phyloP scores from a whole-genome alignment of 768 basidiomycete species.

The Cyclocybe cylindracea region DNA sequence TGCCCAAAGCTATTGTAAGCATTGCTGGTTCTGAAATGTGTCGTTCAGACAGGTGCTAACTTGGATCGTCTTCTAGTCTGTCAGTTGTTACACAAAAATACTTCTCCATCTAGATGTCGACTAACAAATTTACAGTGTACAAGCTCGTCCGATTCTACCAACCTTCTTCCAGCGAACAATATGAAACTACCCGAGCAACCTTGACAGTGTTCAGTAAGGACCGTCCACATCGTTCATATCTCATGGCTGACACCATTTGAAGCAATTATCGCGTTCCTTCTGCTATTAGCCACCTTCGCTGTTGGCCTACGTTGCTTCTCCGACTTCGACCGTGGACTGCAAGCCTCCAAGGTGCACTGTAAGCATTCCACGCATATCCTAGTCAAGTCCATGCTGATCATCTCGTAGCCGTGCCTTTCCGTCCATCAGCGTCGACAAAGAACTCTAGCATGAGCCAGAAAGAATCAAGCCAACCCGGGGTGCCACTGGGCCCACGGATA shows the following conservation, averaged over 20 bases:
- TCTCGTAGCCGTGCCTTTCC: slow-evolving; percentile 47
- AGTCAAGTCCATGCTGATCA: slow-evolving; percentile 21
- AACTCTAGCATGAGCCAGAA: slow-evolving; percentile 47
- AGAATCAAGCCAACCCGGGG: slow-evolving; percentile 53
- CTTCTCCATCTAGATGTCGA: not conserved
- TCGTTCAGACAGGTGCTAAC: not conserved
- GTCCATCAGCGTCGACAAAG: slow-evolving; percentile 43
- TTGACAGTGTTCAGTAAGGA: slow-evolving; percentile 76
- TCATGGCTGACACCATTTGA: not conserved
- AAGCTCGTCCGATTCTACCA: slow-evolving; percentile 85
- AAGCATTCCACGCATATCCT: slow-evolving; percentile 34
- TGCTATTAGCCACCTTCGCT: slow-evolving; percentile 72
- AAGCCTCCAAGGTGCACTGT: slow-evolving; percentile 74
- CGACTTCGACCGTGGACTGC: slow-evolving; percentile 83
- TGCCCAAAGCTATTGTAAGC: slow-evolving; percentile 75
- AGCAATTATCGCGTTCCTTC: slow-evolving; percentile 78
- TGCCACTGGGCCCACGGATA: slow-evolving; percentile 60
- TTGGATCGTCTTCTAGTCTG: slow-evolving; percentile 31
- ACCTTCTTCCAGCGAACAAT: slow-evolving; percentile 53
- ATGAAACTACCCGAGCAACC: slow-evolving; percentile 75
- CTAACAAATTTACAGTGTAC: slow-evolving; percentile 52
- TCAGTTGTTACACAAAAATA: slow-evolving; percentile 22
- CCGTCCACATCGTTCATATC: not conserved
- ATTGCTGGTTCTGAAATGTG: not conserved
- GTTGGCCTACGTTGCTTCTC: slow-evolving; percentile 78